A percentile compares a stretch with the other conserved stretches of the same genome.
These are phyloP conservation scores for Vicia sativa DNA, from an alignment of 306 rosid species.

Conservation along the genomic window DNA sequence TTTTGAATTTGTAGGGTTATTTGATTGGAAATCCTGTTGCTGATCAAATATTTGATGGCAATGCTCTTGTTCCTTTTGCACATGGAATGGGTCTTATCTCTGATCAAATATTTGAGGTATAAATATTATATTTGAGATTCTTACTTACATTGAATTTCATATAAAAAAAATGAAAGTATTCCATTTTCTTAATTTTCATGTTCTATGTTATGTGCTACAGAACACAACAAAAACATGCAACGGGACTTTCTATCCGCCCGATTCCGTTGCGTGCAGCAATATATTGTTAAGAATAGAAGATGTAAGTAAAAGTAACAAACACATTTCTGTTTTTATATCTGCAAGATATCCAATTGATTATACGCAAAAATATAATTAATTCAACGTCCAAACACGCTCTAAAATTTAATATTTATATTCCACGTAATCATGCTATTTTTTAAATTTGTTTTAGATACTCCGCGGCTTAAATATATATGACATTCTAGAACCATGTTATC, in stretches of 20 bases:
- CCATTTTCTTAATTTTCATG: no score
- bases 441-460: conserved; percentile 52
- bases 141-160: no score
- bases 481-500: conserved; percentile 91
- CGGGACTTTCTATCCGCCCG: not conserved
- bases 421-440: not conserved
- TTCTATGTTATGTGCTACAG: not conserved
- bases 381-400: no score
- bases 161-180: no score
- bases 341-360: no score
- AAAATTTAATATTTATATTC: not conserved
- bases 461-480: conserved; percentile 59
- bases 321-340: no score
- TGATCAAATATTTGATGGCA: conserved; percentile 73
- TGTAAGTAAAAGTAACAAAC: no score
- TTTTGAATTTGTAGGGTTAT: conserved; percentile 59
- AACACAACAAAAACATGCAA: not conserved
- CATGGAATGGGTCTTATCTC: conserved; percentile 47
- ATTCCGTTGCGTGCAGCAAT: not conserved
- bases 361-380: no score
- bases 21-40: conserved; percentile 87
- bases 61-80: conserved; percentile 84
- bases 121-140: not conserved
- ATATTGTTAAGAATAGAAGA: not conserved
- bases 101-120: conserved; percentile 84